A percentile compares a stretch with the other conserved stretches of the same genome.
Conservation (phyloP, 2,329 filamentous ascomycete species). For the Metarhizium album region DNA sequence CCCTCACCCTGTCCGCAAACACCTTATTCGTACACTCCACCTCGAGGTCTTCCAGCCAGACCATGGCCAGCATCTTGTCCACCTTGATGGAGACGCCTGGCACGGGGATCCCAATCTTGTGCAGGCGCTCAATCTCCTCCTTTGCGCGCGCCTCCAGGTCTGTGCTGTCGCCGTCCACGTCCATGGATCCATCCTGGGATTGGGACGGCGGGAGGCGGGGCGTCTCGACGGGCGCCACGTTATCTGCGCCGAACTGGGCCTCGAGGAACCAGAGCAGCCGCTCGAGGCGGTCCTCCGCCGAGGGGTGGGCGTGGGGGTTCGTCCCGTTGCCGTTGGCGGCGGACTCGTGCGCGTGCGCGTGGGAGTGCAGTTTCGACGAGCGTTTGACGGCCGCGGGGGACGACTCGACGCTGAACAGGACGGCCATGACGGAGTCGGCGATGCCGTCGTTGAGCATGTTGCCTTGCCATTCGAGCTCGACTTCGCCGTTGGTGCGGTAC, state of each 20-base stretch:
- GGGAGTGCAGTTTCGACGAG: constrained; percentile 18
- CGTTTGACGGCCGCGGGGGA: constrained; percentile 91
- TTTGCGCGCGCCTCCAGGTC: constrained; percentile 46
- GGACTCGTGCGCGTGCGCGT: constrained; percentile 29
- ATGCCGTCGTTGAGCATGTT: constrained; percentile 97
- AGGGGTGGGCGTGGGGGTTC: constrained; percentile 66
- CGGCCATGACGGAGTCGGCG: constrained; percentile 92
- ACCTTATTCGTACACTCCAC: constrained; percentile 75
- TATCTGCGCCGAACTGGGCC: constrained; percentile 82
- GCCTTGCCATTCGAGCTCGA: constrained; percentile 93
- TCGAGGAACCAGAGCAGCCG: constrained; percentile 94
- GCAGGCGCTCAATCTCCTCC: constrained; percentile 66
- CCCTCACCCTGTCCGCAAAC: constrained; percentile 73
- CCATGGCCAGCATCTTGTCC: constrained; percentile 75
- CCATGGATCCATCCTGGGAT: constrained; percentile 6
- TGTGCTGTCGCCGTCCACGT: constrained; percentile 25
- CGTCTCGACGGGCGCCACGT: constrained; percentile 64
- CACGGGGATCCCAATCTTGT: constrained; percentile 78
- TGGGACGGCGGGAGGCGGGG: constrained; percentile 22
- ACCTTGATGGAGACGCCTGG: constrained; percentile 80
- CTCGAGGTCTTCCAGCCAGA: constrained; percentile 87
- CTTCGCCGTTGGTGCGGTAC: constrained; percentile 64
- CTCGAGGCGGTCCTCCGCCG: constrained; percentile 65
- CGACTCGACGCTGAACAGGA: constrained; percentile 84
- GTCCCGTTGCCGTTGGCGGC: too few species aligned